Base-by-base conservation (phyloP, 2,329 filamentous ascomycete species). In the Epichloe uncinata region DNA sequence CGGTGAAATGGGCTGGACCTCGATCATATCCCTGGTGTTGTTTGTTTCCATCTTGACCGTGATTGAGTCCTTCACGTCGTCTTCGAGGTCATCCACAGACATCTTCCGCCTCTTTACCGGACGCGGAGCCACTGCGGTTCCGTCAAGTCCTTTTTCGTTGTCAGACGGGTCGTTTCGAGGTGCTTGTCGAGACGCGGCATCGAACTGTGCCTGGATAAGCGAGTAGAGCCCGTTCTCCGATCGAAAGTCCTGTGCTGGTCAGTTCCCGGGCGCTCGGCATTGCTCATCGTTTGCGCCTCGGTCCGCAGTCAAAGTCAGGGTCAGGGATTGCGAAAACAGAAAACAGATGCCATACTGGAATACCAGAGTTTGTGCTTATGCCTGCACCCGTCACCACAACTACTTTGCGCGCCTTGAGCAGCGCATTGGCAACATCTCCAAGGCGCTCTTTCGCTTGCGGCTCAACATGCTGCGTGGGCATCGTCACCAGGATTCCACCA, bases 281-380 rank as follows among this genome's bases (percentile, higher is more conserved):
- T 18, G 12, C 26, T 11, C 40, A 13, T 47, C 34, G 15, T 22
- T 16, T 15, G 12, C 16, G 1, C 9, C 33, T 42, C 44, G 36
- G 38, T 12, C 9, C 33, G 13, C 7, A 40, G 22, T 11, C 18
- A 45, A 33, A 16, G n/a, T 44, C 34, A 36, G 47, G 16, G 52
- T 42, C 16, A 5, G 35, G 18, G n/a, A 20, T 11, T 9, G 22
- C 8, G 7, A 37, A 40, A 26, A 26, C 22, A 26, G 22, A 26
- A 26, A 15, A 12, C 13, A 33, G 12, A 48, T 13, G 35, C 35
- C 62, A 53, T 70, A 86, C 83, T 47, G 83, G 83, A 60, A 87
- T 87, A 50, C 84, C 84, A 54, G 81, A 85, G 61, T 85, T 87
- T 47, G 84, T 87, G 61, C 81, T 85, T 60, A 87, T 87, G 48